phyloP scores from a whole-genome alignment of 148 eudicot genomes.

The Rhododendron simsii region DNA sequence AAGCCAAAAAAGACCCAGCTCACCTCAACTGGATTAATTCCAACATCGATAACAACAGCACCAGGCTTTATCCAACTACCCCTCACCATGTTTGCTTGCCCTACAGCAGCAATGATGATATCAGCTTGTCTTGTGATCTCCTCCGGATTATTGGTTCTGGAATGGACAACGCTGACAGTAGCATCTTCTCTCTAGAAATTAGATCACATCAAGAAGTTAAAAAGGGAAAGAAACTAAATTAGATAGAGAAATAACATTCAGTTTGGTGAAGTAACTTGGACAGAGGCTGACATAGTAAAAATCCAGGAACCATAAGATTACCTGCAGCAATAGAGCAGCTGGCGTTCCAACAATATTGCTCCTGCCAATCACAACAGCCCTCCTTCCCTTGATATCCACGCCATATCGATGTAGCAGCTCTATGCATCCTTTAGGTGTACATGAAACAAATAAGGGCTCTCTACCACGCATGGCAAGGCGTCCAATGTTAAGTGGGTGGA shows the following conservation, averaged over 20 bases:
- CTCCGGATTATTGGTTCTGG: conserved; percentile 81
- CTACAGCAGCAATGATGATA: conserved; percentile 83
- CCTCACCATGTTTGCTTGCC: conserved; percentile 84
- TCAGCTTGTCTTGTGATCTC: conserved; percentile 82
- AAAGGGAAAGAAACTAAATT: too few species aligned
- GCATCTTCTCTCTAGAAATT: conserved; percentile 77
- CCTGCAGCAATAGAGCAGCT: conserved; percentile 79
- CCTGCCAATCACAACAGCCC: conserved; percentile 92
- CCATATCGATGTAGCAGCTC: conserved; percentile 83
- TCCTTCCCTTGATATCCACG: conserved; percentile 69
- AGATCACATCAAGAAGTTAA: too few species aligned
- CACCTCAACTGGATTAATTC: conserved; percentile 90
- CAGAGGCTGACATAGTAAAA: too few species aligned
- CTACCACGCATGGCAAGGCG: conserved; percentile 87
- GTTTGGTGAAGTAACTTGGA: too few species aligned
- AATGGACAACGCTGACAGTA: conserved; percentile 81
- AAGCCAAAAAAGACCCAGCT: conserved; percentile 9
- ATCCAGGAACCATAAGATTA: too few species aligned
- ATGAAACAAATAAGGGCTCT: conserved; percentile 90
- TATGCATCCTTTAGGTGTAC: conserved; percentile 94
- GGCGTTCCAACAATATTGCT: conserved; percentile 96
- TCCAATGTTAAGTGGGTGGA: conserved; percentile 84
- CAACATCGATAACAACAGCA: conserved; percentile 89
- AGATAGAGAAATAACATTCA: too few species aligned
- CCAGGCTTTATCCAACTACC: conserved; percentile 96